phyloP scores from a whole-genome alignment of 2,329 filamentous ascomycete species.

The Hypoxylon sp. region DNA sequence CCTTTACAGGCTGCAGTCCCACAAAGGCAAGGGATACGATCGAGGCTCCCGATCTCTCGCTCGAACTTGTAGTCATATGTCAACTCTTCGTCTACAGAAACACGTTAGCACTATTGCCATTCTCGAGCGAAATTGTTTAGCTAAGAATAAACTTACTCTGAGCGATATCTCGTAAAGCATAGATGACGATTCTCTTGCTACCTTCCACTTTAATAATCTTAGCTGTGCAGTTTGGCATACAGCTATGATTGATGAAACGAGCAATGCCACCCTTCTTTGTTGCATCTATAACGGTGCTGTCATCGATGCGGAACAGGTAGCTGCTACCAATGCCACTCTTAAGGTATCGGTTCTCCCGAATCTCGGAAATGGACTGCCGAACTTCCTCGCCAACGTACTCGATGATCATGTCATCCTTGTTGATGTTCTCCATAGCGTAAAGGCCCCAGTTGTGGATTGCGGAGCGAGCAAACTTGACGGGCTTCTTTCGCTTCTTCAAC shows the following conservation, averaged over 20 bases:
- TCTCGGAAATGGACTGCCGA: constrained; percentile 95
- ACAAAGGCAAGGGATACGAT: constrained; percentile 97
- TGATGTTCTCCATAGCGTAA: constrained; percentile 97
- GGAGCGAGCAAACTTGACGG: constrained; percentile 96
- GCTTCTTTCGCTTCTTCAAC: constrained; percentile 99
- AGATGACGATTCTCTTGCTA: constrained; percentile 98
- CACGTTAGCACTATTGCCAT: constrained; percentile 47
- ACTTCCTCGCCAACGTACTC: constrained; percentile 99
- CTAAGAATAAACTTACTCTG: constrained; percentile 78
- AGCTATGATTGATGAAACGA: constrained; percentile 98
- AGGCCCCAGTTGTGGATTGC: constrained; percentile 99
- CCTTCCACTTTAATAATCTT: constrained; percentile 99
- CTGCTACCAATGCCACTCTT: constrained; percentile 97
- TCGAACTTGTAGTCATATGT: constrained; percentile 99
- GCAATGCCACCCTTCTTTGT: constrained; percentile 99
- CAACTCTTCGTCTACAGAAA: constrained; percentile 87
- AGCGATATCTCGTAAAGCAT: constrained; percentile 93
- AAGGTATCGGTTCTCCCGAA: constrained; percentile 91
- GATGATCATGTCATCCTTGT: constrained; percentile 99
- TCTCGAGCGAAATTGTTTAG: not conserved
- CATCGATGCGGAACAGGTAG: constrained; percentile 98
- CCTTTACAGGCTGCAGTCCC: constrained; percentile 97
- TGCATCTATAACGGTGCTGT: constrained; percentile 96
- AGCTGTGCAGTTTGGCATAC: constrained; percentile 97
- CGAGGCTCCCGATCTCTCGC: constrained; percentile 92